Evolutionary conservation across 202 grass and related monocot species (phyloP).

Genomic region (Schoenoplectus tabernaemontani): DNA sequence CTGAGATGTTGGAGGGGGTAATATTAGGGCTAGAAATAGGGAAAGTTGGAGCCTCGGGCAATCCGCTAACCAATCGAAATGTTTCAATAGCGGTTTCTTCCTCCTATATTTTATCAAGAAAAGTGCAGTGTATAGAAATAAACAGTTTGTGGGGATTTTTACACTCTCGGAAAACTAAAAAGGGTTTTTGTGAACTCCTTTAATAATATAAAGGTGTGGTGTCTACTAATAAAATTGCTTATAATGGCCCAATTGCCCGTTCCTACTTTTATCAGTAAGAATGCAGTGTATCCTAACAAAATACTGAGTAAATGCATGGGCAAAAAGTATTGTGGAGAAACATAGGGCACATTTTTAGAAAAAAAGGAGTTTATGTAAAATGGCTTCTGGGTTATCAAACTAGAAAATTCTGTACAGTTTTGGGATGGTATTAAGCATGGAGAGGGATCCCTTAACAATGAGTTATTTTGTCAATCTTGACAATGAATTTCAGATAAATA

Average conservation of each 20-base stretch:
- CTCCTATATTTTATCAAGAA: neutral
- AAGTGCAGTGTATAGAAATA: neutral
- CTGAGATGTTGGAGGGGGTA: neutral
- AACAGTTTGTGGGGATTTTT: neutral
- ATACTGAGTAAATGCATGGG: neutral
- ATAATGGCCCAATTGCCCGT: neutral
- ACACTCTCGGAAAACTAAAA: neutral
- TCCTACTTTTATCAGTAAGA: neutral
- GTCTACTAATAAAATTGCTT: neutral
- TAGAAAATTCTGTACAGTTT: neutral
- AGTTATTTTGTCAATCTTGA: too few relatives aligned
- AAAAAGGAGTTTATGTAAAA: neutral
- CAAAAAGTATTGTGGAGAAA: neutral
- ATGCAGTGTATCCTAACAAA: neutral
- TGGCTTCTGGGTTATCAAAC: neutral
- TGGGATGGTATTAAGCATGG: neutral
- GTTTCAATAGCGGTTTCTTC: neutral
- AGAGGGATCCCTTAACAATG: too few relatives aligned
- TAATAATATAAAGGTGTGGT: neutral
- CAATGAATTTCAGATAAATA: too few relatives aligned
- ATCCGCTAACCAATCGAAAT: neutral
- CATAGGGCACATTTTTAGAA: neutral
- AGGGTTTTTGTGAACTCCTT: neutral
- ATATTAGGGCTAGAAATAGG: neutral
- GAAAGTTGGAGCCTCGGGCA: neutral